Base-by-base conservation (phyloP, 2,329 filamentous ascomycete genomes). In the Triangularia verruculosa region DNA sequence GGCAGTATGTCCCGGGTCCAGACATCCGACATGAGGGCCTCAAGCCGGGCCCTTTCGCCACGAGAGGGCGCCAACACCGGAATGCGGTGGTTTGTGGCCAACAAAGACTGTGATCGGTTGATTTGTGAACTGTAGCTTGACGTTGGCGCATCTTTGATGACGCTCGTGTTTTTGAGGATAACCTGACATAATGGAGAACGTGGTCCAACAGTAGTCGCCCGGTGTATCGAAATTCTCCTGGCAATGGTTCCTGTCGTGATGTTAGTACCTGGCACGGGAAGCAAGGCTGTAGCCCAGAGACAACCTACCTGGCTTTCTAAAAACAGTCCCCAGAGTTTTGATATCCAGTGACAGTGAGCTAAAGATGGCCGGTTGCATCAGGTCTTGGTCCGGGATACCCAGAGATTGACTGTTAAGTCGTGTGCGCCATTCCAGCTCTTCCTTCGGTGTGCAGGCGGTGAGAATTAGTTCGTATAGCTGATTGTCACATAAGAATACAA, bases 1-100 rank as follows among this genome's bases (percentile, higher is more conserved):
- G 93, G 92, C 51, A 97, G 78, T 17, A 86, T 76, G 62, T 96
- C 90, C 58, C 88, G 87, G 13, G 90, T 96, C 89, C 93, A 97
- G 1, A 97, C 86, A 67, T 96, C 91, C 15, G 85, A 80, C 22
- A 97, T 79, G 17, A 89, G 77, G 47, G 83, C 81, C 74, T 97
- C 94, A 2, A 98, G 79, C 11, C 91, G 87, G 24, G 90, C 86
- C 47, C 94, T 84, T 69, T 97, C 92, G 54, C 85, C 85, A 62
- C 92, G 84, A 57, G 89, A 81, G 6, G 93, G 91, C 7, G 90
- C 85, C 27, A 97, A 79, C 1, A 92, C 86, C 3, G 90, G 85
- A 15, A 91, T 82, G 24, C 83, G 79, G 58, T 85, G 81, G 66
- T 83, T 89, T 0, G 86, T 85, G n/a, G 86, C 86, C n/a, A 90